phyloP scores from a whole-genome alignment of 805 yeast genomes.

The Starmerella stellata region DNA sequence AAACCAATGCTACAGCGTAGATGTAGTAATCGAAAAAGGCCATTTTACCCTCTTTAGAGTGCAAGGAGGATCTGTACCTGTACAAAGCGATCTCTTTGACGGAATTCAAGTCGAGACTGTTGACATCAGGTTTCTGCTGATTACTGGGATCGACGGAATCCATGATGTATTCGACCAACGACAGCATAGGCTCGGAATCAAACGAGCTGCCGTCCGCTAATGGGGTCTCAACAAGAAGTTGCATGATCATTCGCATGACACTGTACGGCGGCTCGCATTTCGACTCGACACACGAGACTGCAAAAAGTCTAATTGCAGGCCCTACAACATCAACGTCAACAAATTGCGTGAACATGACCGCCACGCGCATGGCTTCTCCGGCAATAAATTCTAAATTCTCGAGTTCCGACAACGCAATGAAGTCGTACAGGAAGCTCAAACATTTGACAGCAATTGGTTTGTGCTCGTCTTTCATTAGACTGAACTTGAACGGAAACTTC shows the following conservation, averaged over 20 bases:
- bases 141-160: too few species aligned
- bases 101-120: too few species aligned
- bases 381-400: not conserved
- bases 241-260: not conserved
- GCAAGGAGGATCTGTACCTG: not conserved
- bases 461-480: not conserved
- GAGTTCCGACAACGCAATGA: not conserved
- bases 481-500: not conserved
- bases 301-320: not conserved
- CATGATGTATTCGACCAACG: not conserved
- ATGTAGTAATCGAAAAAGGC: not conserved
- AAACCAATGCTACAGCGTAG: not conserved
- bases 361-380: not conserved
- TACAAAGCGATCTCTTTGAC: not conserved
- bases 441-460: not conserved
- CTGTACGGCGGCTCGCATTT: not conserved
- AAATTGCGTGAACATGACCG: not conserved
- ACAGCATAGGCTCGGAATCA: not conserved
- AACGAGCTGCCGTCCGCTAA: not conserved
- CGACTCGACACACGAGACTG: not conserved
- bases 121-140: too few species aligned
- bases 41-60: not conserved
- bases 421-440: not conserved
- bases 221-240: not conserved
- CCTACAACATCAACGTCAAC: not conserved